phyloP scores from a whole-genome alignment of 305 asterid species.

The Fraxinus floribunda region DNA sequence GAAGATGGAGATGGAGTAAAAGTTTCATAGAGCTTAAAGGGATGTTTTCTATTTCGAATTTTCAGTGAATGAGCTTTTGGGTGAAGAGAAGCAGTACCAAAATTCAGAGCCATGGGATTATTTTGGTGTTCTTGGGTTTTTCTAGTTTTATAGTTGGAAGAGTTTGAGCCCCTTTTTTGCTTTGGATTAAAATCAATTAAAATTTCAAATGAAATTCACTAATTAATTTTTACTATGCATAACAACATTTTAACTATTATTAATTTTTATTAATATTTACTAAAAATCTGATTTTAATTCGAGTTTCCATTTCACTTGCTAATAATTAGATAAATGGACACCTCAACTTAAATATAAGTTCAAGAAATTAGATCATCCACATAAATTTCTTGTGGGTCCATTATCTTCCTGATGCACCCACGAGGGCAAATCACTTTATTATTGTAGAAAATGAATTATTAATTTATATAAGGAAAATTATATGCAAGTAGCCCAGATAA shows the following conservation, averaged over 20 bases:
- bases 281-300: too few species aligned
- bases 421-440: not conserved
- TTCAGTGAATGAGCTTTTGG: constrained; percentile 32
- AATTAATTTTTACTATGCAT: too few species aligned
- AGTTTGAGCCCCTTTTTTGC: too few species aligned
- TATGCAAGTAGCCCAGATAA: not conserved
- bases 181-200: too few species aligned
- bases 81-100: constrained; percentile 45
- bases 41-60: constrained; percentile 37
- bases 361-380: constrained; percentile 56
- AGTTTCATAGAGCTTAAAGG: constrained; percentile 28
- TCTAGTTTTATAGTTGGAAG: constrained; percentile 7
- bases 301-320: constrained; percentile 24
- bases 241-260: too few species aligned
- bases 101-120: constrained; percentile 62
- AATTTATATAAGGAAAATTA: not conserved
- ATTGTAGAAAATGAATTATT: not conserved
- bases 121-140: constrained; percentile 5
- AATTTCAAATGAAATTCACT: too few species aligned
- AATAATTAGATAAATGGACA: constrained; percentile 28
- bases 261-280: too few species aligned
- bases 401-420: not conserved
- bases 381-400: constrained; percentile 28
- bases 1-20: constrained; percentile 30
- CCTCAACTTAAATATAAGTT: constrained; percentile 45